These are phyloP conservation scores for Lachnellula cervina DNA, from an alignment of 2,329 filamentous ascomycete genomes.

Conservation along the genomic window DNA sequence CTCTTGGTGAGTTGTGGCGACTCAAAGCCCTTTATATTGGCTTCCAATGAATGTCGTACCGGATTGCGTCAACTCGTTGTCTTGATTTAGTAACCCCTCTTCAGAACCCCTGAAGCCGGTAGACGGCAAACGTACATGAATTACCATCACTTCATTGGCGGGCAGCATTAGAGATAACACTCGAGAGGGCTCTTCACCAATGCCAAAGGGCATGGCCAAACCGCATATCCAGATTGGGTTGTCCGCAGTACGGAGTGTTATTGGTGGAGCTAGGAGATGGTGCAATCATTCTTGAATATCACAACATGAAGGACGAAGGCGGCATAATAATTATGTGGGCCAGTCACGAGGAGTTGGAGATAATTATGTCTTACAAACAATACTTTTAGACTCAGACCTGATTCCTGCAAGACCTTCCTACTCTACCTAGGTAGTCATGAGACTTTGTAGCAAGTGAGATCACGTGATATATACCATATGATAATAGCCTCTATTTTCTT, in stretches of 20 bases:
- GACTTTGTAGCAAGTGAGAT: too few relatives aligned
- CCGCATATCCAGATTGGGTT: not conserved
- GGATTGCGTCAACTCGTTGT: not conserved
- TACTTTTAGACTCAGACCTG: too few relatives aligned
- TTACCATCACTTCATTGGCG: not conserved
- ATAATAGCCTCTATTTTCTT: too few relatives aligned
- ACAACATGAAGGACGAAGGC: constrained; percentile 6
- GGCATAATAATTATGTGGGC: not conserved
- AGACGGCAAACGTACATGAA: not conserved
- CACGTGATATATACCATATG: not conserved
- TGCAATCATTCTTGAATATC: constrained; percentile 9
- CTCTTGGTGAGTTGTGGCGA: not conserved
- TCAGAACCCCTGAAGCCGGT: not conserved
- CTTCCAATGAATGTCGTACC: not conserved
- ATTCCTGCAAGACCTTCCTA: too few relatives aligned
- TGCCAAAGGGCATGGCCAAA: not conserved
- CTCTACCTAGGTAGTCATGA: too few relatives aligned
- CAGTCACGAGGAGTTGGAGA: too few relatives aligned
- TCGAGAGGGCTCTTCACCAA: not conserved
- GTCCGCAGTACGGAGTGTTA: not conserved
- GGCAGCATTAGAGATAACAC: not conserved
- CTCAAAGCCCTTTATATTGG: not conserved
- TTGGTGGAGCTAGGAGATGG: constrained; percentile 9
- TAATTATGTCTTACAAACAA: too few relatives aligned
- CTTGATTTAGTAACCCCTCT: not conserved